These are phyloP conservation scores for Penicillium sp. DNA, from an alignment of 2,329 filamentous ascomycete genomes.

Conservation along the genomic window DNA sequence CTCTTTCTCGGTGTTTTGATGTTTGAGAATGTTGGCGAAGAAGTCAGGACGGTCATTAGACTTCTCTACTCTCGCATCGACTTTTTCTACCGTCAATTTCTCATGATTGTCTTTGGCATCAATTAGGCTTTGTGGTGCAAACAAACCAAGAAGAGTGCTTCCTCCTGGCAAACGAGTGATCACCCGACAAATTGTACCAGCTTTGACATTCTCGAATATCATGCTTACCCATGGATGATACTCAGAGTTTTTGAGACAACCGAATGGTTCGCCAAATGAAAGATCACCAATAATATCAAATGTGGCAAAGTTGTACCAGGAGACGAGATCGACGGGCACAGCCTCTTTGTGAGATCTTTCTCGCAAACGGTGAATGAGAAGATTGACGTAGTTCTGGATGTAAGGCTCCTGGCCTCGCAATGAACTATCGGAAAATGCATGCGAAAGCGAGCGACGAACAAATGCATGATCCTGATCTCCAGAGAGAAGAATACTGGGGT, in stretches of 20 bases:
- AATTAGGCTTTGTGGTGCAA: slow-evolving; percentile 7
- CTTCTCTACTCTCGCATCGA: slow-evolving; percentile 26
- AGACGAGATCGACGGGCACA: slow-evolving; percentile 27
- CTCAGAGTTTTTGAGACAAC: slow-evolving; percentile 32
- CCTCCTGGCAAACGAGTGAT: slow-evolving; percentile 17
- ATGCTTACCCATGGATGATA: slow-evolving; percentile 43
- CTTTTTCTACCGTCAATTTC: slow-evolving; percentile 20
- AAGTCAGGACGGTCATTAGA: slow-evolving; percentile 39
- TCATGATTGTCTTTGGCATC: slow-evolving; percentile 17
- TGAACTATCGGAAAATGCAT: slow-evolving; percentile 20
- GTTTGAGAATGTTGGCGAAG: slow-evolving; percentile 39
- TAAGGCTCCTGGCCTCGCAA: slow-evolving; percentile 18
- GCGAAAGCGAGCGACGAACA: slow-evolving; percentile 14
- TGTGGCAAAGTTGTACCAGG: slow-evolving; percentile 36
- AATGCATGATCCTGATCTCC: slow-evolving; percentile 27
- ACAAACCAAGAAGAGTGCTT: slow-evolving; percentile 11
- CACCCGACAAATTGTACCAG: slow-evolving; percentile 3
- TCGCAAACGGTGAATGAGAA: slow-evolving; percentile 25
- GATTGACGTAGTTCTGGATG: slow-evolving; percentile 20
- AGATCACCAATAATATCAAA: no score
- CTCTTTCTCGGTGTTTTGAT: slow-evolving; percentile 29
- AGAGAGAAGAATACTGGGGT: slow-evolving; percentile 15
- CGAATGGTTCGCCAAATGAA: no score
- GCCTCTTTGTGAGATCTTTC: slow-evolving; percentile 1
- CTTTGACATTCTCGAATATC: slow-evolving; percentile 28